Evolutionary conservation across 1,284 basidiomycete genomes (phyloP).

Genomic region (Neolentinus lepideus): DNA sequence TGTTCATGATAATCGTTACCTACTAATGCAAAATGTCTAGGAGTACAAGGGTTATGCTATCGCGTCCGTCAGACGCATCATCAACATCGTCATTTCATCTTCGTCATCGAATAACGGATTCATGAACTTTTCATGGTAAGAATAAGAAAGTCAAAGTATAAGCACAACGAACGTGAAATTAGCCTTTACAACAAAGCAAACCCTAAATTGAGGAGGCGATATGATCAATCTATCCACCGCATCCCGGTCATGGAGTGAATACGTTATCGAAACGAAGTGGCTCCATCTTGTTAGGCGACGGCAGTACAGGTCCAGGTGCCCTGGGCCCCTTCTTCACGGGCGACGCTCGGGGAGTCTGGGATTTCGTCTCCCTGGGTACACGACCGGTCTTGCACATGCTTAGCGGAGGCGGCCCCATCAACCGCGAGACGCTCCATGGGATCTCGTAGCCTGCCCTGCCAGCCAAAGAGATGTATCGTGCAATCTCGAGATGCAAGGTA

Average conservation of each 20-base stretch:
- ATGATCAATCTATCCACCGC: not conserved
- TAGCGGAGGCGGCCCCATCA: conserved; percentile 63
- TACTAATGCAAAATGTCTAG: not conserved
- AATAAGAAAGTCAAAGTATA: not conserved
- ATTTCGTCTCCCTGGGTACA: conserved; percentile 3
- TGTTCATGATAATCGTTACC: not conserved
- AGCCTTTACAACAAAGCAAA: conserved; percentile 1
- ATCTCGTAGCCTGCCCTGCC: conserved; percentile 60
- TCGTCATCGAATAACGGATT: not conserved
- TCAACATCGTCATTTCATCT: not conserved
- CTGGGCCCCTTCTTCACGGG: conserved; percentile 5
- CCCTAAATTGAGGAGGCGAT: not conserved
- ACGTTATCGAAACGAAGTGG: conserved; percentile 22
- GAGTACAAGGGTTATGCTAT: not conserved
- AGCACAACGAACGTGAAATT: not conserved
- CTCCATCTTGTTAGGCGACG: conserved; percentile 23
- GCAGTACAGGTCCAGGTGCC: conserved; percentile 16
- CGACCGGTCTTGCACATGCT: conserved; percentile 36
- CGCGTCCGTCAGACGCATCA: not conserved
- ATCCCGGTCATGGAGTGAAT: not conserved
- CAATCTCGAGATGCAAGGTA: conserved; percentile 84
- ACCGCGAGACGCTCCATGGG: conserved; percentile 66
- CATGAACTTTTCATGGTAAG: not conserved
- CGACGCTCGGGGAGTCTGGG: conserved; percentile 5
- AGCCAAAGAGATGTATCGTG: conserved; percentile 72